Base-by-base conservation (phyloP, 192 early-diverging fungal species). In the Backusella circina region DNA sequence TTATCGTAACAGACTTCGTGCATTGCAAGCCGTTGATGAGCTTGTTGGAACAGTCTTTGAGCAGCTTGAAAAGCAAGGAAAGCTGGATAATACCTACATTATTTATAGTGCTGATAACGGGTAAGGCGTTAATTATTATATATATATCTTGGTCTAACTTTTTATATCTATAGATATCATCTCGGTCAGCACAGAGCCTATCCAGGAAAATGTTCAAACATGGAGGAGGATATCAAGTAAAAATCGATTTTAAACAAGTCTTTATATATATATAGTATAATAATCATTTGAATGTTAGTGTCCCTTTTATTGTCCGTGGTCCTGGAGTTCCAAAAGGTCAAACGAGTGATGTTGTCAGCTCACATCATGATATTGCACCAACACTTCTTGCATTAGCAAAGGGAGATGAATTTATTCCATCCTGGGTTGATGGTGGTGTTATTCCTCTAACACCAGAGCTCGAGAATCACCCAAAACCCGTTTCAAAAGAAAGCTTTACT, bases 21-120 rank as follows among this genome's bases (percentile, higher is more conserved):
- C 87, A 2, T 76, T 89, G 36, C 88, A 90, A 38, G 85, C 91
- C 3, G 86, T 89, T 0, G 91, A 92, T 75, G 91, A 90, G 67
- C 70, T 90, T 33, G 81, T 92, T 67, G 91, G 85, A 26, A 75
- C 80, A 0, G 67, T 92, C 0, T 80, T 90, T 70, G 77, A 87
- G 44, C 74, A 80, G 3, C 75, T 92, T 23, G 84, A 86, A 72
- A 33, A 73, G 12, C 74, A 85, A 68, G 84, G 84, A 15, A 79
- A 83, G 54, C 67, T 90, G 13, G 90, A 90, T 61, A 88, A 91
- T 73, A 89, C 88, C 13, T 88, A 86, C 54, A 78, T 92, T 21
- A 76, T 92, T 71, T 92, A 91, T 71, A 86, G 87, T 1, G 80
- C 88, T 18, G 91, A 92, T 66, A 92, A 92, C 70, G 91, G 91